These are phyloP conservation scores for Neonectria punicea DNA, from an alignment of 2,329 filamentous ascomycete genomes.

Conservation along the genomic window DNA sequence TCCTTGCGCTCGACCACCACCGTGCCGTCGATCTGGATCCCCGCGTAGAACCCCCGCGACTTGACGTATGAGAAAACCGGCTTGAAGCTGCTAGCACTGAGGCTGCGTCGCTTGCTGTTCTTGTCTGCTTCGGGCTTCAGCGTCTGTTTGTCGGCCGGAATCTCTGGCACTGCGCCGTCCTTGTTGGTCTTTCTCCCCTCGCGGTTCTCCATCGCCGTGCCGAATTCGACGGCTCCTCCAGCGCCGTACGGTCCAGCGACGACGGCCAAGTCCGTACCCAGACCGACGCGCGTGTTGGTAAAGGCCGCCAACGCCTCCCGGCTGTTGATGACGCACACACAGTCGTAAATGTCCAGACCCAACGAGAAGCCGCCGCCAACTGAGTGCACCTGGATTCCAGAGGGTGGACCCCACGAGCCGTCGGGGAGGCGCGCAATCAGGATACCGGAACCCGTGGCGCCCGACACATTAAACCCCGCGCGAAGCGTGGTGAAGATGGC, in stretches of 20 bases:
- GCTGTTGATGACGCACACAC: conserved; percentile 86
- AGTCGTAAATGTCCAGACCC: conserved; percentile 89
- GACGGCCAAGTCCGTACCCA: conserved; percentile 82
- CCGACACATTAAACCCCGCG: conserved; percentile 72
- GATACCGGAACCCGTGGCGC: conserved; percentile 74
- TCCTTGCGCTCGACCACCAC: conserved; percentile 87
- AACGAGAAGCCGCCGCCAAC: conserved; percentile 82
- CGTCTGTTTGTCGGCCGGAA: conserved; percentile 29
- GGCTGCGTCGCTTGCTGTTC: conserved; percentile 45
- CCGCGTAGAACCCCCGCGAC: conserved; percentile 87
- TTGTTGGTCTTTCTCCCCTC: conserved; percentile 57
- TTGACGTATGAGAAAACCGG: conserved; percentile 80
- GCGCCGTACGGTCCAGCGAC: conserved; percentile 76
- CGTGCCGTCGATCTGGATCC: conserved; percentile 87
- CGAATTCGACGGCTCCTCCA: conserved; percentile 77
- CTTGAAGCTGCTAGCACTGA: conserved; percentile 44
- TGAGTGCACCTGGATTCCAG: conserved; percentile 83
- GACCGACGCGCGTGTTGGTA: conserved; percentile 76
- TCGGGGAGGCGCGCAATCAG: conserved; percentile 71
- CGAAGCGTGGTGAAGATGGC: conserved; percentile 79
- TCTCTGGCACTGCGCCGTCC: conserved; percentile 24
- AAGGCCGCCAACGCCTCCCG: conserved; percentile 80
- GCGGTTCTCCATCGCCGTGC: conserved; percentile 39
- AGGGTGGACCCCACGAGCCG: conserved; percentile 81
- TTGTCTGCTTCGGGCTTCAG: conserved; percentile 42